Evolutionary conservation across 768 basidiomycete genomes (phyloP).

Genomic region (Trametes elegans): DNA sequence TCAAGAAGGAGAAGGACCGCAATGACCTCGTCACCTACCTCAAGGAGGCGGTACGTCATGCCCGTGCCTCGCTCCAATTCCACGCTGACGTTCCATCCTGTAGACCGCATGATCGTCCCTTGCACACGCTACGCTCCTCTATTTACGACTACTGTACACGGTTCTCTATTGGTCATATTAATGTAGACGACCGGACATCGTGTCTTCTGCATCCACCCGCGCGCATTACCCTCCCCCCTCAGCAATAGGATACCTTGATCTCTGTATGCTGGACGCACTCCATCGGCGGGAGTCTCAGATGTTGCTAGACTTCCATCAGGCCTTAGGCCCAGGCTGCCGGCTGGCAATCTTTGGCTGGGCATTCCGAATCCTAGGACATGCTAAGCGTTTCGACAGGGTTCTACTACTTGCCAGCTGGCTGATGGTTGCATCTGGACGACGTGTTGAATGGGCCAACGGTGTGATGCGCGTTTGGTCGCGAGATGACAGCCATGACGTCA

Average conservation of each 20-base stretch:
- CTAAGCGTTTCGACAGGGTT: too few species aligned
- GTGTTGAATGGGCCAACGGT: too few species aligned
- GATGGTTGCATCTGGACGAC: too few species aligned
- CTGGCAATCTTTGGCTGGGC: too few species aligned
- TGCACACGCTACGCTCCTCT: constrained; percentile 2
- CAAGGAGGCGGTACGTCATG: constrained; percentile 64
- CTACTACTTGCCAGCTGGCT: too few species aligned
- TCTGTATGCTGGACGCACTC: not conserved
- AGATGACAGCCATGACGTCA: too few species aligned
- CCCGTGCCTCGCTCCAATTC: not conserved
- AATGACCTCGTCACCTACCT: constrained; percentile 88
- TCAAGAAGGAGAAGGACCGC: constrained; percentile 99
- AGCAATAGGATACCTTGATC: constrained; percentile 11
- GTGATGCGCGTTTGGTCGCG: too few species aligned
- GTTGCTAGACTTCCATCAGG: too few species aligned
- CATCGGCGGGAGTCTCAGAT: not conserved
- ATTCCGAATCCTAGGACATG: too few species aligned
- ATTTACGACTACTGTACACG: constrained; percentile 16
- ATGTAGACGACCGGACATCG: constrained; percentile 24
- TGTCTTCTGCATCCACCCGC: constrained; percentile 5
- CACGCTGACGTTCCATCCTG: constrained; percentile 1
- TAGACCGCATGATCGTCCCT: constrained; percentile 12
- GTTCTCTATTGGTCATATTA: constrained; percentile 19
- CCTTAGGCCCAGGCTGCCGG: too few species aligned
- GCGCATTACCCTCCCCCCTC: constrained; percentile 2